Conservation (phyloP, 768 basidiomycete genomes). For the Hortiboletus campestris region DNA sequence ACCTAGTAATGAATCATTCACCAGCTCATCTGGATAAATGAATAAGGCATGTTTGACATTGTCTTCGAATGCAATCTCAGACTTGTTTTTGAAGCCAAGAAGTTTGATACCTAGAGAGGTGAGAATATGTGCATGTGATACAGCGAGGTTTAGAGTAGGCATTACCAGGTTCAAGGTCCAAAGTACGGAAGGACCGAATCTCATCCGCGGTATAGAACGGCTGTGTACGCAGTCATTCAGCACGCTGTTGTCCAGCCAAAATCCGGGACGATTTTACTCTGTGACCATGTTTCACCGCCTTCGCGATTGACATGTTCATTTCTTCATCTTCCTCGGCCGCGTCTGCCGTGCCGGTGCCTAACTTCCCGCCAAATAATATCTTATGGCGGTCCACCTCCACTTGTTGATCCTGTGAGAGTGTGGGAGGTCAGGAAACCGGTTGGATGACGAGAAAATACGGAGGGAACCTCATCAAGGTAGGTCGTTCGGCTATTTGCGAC, state of each 20-base stretch:
- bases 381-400: conserved; percentile 27
- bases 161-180: conserved; percentile 74
- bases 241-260: neutral
- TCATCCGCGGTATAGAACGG: conserved; percentile 87
- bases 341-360: conserved; percentile 38
- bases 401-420: conserved; percentile 25
- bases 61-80: conserved; percentile 76
- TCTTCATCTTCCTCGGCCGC: conserved; percentile 36
- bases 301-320: conserved; percentile 35
- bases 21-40: conserved; percentile 89
- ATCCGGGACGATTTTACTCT: conserved; percentile 39
- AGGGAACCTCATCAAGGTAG: conserved; percentile 67
- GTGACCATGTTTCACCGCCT: conserved; percentile 49
- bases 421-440: conserved; percentile 2
- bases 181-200: conserved; percentile 73
- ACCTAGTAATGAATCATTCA: conserved; percentile 31
- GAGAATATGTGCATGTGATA: neutral
- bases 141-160: conserved; percentile 7
- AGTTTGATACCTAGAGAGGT: conserved; percentile 69
- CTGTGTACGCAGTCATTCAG: conserved; percentile 36
- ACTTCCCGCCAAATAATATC: conserved; percentile 31
- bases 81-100: conserved; percentile 83
- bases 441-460: neutral
- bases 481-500: conserved; percentile 67
- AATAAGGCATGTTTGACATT: conserved; percentile 91